These are phyloP conservation scores for Nicotiana rustica DNA, from an alignment of 305 asterid genomes.

Conservation along the genomic window DNA sequence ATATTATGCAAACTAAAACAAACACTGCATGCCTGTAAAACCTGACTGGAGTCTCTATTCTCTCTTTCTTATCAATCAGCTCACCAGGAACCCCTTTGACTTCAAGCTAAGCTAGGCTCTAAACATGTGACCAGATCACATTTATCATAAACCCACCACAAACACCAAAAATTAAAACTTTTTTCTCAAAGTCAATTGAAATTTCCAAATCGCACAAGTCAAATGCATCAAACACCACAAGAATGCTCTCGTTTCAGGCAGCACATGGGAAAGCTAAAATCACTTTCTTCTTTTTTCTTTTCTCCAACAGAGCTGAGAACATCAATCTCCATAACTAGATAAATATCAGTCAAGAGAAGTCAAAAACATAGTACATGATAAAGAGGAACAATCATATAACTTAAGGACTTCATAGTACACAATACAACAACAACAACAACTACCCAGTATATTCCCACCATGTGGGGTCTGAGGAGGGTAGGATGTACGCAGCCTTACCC, in stretches of 20 bases:
- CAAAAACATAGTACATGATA: not conserved
- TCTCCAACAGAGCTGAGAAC: not conserved
- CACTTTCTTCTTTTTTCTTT: not conserved
- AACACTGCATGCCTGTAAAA: not conserved
- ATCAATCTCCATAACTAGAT: not conserved
- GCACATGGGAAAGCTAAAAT: not conserved
- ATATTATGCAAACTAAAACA: not conserved
- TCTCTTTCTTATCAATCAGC: conserved; percentile 3
- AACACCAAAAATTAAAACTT: not conserved
- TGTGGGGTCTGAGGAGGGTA: too few species aligned
- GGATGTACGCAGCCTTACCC: too few species aligned
- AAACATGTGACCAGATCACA: conserved; percentile 24
- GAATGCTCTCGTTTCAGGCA: conserved; percentile 8
- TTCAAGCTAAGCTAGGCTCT: not conserved
- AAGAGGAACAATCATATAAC: not conserved
- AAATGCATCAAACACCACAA: conserved; percentile 27
- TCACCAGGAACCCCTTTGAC: not conserved
- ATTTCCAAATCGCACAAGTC: not conserved
- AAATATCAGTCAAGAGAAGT: not conserved
- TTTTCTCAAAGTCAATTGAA: conserved; percentile 7
- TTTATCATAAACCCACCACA: not conserved
- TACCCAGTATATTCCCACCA: too few species aligned
- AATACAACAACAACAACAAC: too few species aligned
- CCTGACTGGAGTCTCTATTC: not conserved
- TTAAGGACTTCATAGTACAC: not conserved